Evolutionary conservation across 2,329 filamentous ascomycete genomes (phyloP).

Genomic region (Lasiodiplodia hormozganensis): DNA sequence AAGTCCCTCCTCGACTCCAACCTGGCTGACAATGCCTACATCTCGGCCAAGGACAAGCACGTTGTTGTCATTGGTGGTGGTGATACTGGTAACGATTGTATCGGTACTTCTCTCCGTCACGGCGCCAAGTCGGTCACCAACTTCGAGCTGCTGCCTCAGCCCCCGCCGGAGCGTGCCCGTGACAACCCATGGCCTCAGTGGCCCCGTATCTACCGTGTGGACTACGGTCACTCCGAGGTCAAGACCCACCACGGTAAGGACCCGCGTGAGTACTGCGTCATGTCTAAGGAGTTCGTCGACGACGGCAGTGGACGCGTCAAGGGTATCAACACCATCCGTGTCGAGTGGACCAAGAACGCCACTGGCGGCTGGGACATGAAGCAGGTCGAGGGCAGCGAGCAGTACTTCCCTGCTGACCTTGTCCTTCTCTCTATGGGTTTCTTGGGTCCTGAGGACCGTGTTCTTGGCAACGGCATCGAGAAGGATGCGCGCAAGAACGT

Average conservation of each 20-base stretch:
- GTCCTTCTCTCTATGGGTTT: conserved; percentile 97
- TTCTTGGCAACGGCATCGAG: conserved; percentile 87
- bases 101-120: conserved; percentile 93
- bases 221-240: conserved; percentile 95
- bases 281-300: conserved; percentile 95
- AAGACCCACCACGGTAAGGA: conserved; percentile 96
- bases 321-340: conserved; percentile 93
- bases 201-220: conserved; percentile 97
- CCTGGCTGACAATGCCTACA: conserved; percentile 82
- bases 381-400: conserved; percentile 88
- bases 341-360: conserved; percentile 92
- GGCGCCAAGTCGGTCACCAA: conserved; percentile 96
- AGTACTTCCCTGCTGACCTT: conserved; percentile 95
- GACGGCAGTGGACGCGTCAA: conserved; percentile 87
- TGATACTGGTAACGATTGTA: conserved; percentile 98
- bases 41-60: conserved; percentile 93
- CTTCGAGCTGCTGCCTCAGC: conserved; percentile 94
- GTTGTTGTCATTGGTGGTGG: conserved; percentile 97
- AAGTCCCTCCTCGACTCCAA: conserved; percentile 95
- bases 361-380: conserved; percentile 98
- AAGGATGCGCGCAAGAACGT: conserved; percentile 94
- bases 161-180: conserved; percentile 84
- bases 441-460: conserved; percentile 87
- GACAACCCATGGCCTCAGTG: conserved; percentile 99
- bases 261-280: conserved; percentile 96